Evolutionary conservation across 306 rosid species (phyloP).

Genomic region (Quercus wislizeni): DNA sequence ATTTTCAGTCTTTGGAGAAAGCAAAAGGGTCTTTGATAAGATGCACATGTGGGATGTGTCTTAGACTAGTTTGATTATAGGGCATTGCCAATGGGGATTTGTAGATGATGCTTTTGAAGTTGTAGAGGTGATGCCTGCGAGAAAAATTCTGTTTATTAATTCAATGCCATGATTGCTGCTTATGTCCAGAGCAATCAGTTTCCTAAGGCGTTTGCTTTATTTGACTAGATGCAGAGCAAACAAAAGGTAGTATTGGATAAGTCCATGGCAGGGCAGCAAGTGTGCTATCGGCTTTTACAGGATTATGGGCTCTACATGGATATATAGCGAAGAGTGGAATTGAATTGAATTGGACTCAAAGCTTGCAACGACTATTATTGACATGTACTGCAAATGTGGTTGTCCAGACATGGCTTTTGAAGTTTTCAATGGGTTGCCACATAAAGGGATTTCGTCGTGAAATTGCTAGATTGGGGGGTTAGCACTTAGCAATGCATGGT

Average conservation of each 20-base stretch:
- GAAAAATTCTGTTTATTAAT: conserved; percentile 49
- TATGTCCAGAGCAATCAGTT: conserved; percentile 50
- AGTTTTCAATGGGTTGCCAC: conserved; percentile 37
- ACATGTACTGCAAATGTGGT: conserved; percentile 75
- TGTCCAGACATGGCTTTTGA: conserved; percentile 51
- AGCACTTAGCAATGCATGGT: conserved; percentile 73
- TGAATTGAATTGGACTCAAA: conserved; percentile 41
- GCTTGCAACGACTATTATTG: conserved; percentile 56
- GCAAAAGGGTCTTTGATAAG: conserved; percentile 48
- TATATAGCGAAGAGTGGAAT: conserved; percentile 39
- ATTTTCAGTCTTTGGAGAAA: conserved; percentile 38
- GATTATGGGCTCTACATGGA: conserved; percentile 56
- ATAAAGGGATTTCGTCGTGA: conserved; percentile 55
- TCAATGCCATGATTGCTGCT: conserved; percentile 58
- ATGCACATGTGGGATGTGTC: conserved; percentile 48
- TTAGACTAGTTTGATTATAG: conserved; percentile 57
- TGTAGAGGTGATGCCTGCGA: conserved; percentile 49
- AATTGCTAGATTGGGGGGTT: conserved; percentile 74
- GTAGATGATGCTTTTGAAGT: conserved; percentile 47
- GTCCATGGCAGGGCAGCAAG: conserved; percentile 46
- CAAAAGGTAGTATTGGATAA: conserved; percentile 42
- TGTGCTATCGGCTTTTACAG: conserved; percentile 60
- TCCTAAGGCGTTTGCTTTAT: conserved; percentile 52
- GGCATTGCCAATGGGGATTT: conserved; percentile 43
- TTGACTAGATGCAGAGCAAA: conserved; percentile 39